Conservation (phyloP, 176 grass and related monocot genomes). For the Calamus simplicifolius region DNA sequence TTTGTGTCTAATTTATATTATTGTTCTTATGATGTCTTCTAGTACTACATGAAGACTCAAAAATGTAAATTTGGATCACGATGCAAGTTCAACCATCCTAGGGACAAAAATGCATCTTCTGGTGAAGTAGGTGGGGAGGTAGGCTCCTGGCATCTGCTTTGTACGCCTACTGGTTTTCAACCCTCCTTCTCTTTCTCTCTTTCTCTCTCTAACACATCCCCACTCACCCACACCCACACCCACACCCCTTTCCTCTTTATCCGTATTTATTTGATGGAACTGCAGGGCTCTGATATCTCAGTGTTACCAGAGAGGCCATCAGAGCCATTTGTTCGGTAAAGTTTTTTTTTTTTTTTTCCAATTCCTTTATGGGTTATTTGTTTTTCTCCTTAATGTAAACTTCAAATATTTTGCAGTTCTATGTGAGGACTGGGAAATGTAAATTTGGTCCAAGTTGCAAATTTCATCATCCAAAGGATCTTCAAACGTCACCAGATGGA, state of each 20-base stretch:
- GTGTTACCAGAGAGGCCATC: constrained; percentile 54
- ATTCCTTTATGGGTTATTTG: constrained; percentile 11
- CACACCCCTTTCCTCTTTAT: neutral
- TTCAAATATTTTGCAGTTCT: constrained; percentile 32
- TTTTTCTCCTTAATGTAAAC: constrained; percentile 11
- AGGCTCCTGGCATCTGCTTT: constrained; percentile 10
- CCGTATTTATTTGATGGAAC: neutral
- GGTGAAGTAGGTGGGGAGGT: constrained; percentile 28
- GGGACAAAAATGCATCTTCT: constrained; percentile 27
- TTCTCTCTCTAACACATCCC: too few relatives aligned
- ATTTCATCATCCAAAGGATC: constrained; percentile 75
- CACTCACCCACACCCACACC: neutral
- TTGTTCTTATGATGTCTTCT: constrained; percentile 18
- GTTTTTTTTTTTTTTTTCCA: constrained; percentile 9
- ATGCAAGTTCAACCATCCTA: constrained; percentile 98
- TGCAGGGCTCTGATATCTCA: constrained; percentile 29
- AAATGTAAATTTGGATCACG: constrained; percentile 61
- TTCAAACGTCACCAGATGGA: constrained; percentile 21
- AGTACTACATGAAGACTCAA: constrained; percentile 64
- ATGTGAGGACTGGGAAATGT: constrained; percentile 70
- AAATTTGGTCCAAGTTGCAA: constrained; percentile 70
- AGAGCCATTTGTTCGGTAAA: constrained; percentile 57
- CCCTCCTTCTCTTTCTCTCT: neutral
- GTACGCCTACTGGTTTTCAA: neutral
- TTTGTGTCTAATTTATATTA: neutral